These are phyloP conservation scores for Xylariaceae sp. DNA, from an alignment of 2,329 filamentous ascomycete genomes.

Conservation along the genomic window DNA sequence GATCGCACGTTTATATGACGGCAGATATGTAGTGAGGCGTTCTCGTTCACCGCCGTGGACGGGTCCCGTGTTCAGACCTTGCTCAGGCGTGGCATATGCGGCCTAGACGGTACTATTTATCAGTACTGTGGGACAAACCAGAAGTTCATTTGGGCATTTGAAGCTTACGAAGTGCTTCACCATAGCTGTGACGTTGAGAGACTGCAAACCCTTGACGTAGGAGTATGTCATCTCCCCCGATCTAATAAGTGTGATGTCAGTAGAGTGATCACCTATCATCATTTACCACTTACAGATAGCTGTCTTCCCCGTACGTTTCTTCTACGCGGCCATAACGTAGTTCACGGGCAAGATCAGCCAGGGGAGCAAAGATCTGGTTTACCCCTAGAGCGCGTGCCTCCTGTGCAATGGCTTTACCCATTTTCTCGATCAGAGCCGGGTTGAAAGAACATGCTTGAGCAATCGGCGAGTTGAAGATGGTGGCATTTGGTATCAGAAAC, in stretches of 20 bases:
- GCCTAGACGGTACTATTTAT: conserved; percentile 35
- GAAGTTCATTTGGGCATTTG: conserved; percentile 4
- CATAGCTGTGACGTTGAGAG: conserved; percentile 62
- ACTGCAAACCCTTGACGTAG: conserved; percentile 56
- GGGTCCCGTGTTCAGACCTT: conserved; percentile 65
- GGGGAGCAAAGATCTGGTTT: conserved; percentile 69
- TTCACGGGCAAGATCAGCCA: conserved; percentile 68
- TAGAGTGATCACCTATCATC: background rate
- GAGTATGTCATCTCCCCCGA: conserved; percentile 63
- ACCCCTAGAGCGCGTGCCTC: conserved; percentile 65
- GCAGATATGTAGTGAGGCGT: conserved; percentile 53
- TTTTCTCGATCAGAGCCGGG: conserved; percentile 58
- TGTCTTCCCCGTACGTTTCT: conserved; percentile 69
- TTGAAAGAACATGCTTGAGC: conserved; percentile 70
- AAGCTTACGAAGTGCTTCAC: conserved; percentile 66
- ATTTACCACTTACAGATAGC: conserved; percentile 45
- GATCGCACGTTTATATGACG: conserved; percentile 64
- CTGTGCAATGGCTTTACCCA: conserved; percentile 61
- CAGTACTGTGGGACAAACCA: conserved; percentile 5
- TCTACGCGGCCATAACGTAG: conserved; percentile 69
- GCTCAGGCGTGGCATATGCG: conserved; percentile 64
- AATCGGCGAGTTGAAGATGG: conserved; percentile 76
- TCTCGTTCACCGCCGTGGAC: conserved; percentile 51
- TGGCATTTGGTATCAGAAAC: conserved; percentile 67
- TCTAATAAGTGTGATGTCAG: conserved; percentile 19